Conservation (phyloP, 2,329 filamentous ascomycete species). For the Phyllosticta citriasiana region DNA sequence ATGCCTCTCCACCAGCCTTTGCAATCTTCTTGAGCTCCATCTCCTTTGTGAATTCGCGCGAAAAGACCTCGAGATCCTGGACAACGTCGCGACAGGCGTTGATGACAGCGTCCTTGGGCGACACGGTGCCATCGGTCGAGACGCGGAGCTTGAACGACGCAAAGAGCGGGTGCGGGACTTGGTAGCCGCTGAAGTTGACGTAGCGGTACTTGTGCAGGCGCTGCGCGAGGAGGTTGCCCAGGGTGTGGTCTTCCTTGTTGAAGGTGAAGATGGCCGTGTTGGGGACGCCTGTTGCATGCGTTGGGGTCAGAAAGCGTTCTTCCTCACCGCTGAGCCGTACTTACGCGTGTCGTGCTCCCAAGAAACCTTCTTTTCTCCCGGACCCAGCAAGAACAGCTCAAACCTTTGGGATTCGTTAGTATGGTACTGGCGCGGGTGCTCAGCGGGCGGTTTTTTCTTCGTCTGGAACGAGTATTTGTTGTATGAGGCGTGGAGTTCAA, state of each 20-base stretch:
- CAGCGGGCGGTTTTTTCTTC: neutral
- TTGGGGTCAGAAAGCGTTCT: neutral
- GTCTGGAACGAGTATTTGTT: neutral
- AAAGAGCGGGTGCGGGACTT: constrained; percentile 43
- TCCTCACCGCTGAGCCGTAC: constrained; percentile 21
- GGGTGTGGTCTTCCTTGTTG: constrained; percentile 93
- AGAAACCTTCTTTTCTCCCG: constrained; percentile 89
- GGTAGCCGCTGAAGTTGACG: constrained; percentile 87
- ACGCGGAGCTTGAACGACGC: constrained; percentile 61
- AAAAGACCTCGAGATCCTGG: constrained; percentile 66
- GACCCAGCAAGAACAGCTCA: constrained; percentile 80
- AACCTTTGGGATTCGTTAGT: constrained; percentile 49
- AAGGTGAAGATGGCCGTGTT: constrained; percentile 94
- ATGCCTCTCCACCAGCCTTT: constrained; percentile 14
- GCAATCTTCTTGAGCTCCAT: constrained; percentile 81
- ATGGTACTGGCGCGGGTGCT: neutral
- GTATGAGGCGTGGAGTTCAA: too few species aligned
- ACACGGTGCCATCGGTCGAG: constrained; percentile 81
- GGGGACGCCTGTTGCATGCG: constrained; percentile 57
- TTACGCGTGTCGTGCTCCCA: constrained; percentile 81
- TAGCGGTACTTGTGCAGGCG: constrained; percentile 77
- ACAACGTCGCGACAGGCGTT: constrained; percentile 75
- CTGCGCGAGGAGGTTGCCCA: constrained; percentile 80
- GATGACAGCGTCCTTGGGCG: constrained; percentile 80
- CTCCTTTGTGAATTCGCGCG: constrained; percentile 85